These are phyloP conservation scores for Fraxinus cuspidata DNA, from an alignment of 257 asterid species.

Conservation along the genomic window DNA sequence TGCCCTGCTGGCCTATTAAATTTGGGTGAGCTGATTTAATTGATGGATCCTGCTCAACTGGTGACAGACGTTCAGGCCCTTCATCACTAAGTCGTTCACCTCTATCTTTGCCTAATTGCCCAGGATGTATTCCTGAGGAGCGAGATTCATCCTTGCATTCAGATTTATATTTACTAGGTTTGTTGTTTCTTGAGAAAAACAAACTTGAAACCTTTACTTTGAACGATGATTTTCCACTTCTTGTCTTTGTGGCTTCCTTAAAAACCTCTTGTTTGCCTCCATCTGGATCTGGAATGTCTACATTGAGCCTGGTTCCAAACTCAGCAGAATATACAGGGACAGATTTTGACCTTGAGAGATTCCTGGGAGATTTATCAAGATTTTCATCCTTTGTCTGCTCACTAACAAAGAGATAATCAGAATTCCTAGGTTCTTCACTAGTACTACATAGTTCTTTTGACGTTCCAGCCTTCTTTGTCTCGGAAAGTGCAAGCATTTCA, in stretches of 20 bases:
- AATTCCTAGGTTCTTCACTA: slow-evolving; percentile 41
- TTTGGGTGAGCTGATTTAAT: slow-evolving; percentile 24
- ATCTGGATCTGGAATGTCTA: slow-evolving; percentile 36
- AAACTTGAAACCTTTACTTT: slow-evolving; percentile 82
- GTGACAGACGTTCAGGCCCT: slow-evolving; percentile 31
- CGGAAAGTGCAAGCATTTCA: slow-evolving; percentile 98
- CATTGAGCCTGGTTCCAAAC: slow-evolving; percentile 45
- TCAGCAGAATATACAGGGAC: slow-evolving; percentile 71
- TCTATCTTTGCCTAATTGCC: slow-evolving; percentile 23
- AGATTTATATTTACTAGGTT: slow-evolving; percentile 49
- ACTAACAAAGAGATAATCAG: slow-evolving; percentile 31
- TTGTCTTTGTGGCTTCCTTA: slow-evolving; percentile 51
- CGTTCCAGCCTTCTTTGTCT: slow-evolving; percentile 49
- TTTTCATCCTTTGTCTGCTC: slow-evolving; percentile 37
- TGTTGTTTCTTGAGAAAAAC: slow-evolving; percentile 77
- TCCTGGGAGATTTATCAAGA: slow-evolving; percentile 50
- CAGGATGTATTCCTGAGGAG: slow-evolving; percentile 29
- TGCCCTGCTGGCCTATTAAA: slow-evolving; percentile 31
- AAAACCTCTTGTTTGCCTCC: slow-evolving; percentile 38
- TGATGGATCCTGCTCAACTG: slow-evolving; percentile 28
- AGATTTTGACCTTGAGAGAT: slow-evolving; percentile 80
- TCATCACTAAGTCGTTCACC: slow-evolving; percentile 21
- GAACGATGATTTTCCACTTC: slow-evolving; percentile 62
- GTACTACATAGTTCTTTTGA: slow-evolving; percentile 39
- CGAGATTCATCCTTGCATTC: slow-evolving; percentile 40